A percentile compares a stretch with the other conserved stretches of the same genome.
Evolutionary conservation across 2,329 filamentous ascomycete genomes (phyloP).

Genomic region (Arthrobotrys musiformis): DNA sequence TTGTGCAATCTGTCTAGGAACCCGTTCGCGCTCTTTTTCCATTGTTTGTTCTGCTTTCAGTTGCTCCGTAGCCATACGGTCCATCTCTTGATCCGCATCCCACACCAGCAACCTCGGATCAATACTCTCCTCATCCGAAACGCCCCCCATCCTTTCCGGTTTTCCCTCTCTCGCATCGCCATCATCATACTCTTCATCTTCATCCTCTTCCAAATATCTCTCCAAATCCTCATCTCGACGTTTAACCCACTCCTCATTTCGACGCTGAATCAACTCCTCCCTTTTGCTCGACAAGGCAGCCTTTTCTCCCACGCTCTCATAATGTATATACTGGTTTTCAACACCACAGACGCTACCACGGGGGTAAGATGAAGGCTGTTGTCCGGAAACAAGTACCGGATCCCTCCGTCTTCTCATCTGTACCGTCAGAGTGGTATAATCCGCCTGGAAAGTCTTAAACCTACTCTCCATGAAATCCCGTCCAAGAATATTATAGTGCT

Average conservation of each 20-base stretch:
- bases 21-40: neutral
- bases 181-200: neutral
- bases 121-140: constrained; percentile 27
- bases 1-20: no score
- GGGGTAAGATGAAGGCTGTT: neutral
- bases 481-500: constrained; percentile 40
- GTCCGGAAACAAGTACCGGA: neutral
- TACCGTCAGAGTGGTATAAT: constrained; percentile 13
- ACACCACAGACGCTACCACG: no score
- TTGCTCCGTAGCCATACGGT: neutral
- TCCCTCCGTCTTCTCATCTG: constrained; percentile 1
- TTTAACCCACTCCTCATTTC: constrained; percentile 27
- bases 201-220: constrained; percentile 34
- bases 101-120: constrained; percentile 27
- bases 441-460: constrained; percentile 15
- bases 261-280: no score
- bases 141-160: no score
- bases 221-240: constrained; percentile 44
- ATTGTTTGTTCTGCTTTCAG: neutral
- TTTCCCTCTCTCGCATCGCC: neutral
- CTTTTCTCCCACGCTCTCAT: no score
- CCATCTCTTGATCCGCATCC: neutral
- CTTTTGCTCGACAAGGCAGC: no score
- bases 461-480: constrained; percentile 42
- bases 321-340: neutral